Base-by-base conservation (phyloP, 208 protist species). In the Herpetomonas tarakana region DNA sequence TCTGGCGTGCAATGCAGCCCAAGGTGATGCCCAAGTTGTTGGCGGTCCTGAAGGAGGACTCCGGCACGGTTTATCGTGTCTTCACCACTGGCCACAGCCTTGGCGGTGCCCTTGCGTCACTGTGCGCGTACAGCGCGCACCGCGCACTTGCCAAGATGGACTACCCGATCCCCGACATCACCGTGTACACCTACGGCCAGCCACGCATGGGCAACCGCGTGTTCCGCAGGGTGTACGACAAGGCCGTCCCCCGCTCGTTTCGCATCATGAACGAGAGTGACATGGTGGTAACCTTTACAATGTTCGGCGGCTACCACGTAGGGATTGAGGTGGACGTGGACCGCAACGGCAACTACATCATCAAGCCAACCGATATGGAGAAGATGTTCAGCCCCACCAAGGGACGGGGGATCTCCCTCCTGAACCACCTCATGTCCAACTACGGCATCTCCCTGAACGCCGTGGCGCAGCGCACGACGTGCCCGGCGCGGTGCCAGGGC, bases 241-340 rank as follows among this genome's bases (percentile, higher is more conserved):
- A 83, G 30, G 63, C 68, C 27, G 80, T 97, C 14, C 87, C 87
- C 29, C 81, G 90, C 45, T 81, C 83, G 1, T 97, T 94, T 69
- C 78, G 85, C 31, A 68, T 97, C 29, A 76, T 92, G 46, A 97
- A 97, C 62, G 89, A 97, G 59, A 92, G 80, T 58, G 92, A 97
- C 70, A 44, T 83, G 21, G 77, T 97, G 4, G 71, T 76, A 28
- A 71, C 68, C 18, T 82, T 93, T 61, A 53, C 57, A 4, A 73
- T 88, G 54, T 89, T 89, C 30, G 74, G 76, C 41, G 83, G 83
- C 30, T 83, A 71, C 65, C 88, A 94, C 62, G 76, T 91, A 19
- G 92, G 92, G 16, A 78, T 91, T 39, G 88, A 94, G 50, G 88
- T 97, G n/a, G 60, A 86, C 56, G 69, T 97, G 52, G 88, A 94